phyloP scores from a whole-genome alignment of 2,329 filamentous ascomycete genomes.

The Bimuria novae-zelandiae region DNA sequence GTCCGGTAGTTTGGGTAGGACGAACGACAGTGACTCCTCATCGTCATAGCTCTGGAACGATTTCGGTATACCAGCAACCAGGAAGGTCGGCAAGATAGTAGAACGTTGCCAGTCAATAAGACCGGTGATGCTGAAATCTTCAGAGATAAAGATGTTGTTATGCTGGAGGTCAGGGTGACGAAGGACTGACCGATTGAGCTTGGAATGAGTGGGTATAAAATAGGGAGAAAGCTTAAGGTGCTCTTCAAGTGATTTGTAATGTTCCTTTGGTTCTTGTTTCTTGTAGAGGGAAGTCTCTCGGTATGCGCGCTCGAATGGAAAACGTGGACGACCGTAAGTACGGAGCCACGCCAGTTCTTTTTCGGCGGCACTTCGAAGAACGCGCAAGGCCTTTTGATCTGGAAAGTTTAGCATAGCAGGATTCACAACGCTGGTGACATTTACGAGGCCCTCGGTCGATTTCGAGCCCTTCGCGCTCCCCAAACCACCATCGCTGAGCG shows the following conservation, averaged over 20 bases:
- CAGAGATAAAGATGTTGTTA: conserved; percentile 30
- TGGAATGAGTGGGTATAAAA: conserved; percentile 24
- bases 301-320: conserved; percentile 25
- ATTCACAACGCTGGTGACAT: conserved; percentile 5
- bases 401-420: conserved; percentile 7
- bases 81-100: conserved; percentile 43
- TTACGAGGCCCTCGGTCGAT: conserved; percentile 31
- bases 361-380: conserved; percentile 25
- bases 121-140: conserved; percentile 39
- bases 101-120: conserved; percentile 50
- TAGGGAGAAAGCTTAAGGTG: conserved; percentile 24
- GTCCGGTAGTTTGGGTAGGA: conserved; percentile 22
- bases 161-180: conserved; percentile 45
- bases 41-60: conserved; percentile 49
- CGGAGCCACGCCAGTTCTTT: conserved; percentile 33
- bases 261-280: conserved; percentile 24
- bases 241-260: conserved; percentile 19
- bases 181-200: conserved; percentile 27
- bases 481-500: conserved; percentile 24
- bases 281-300: conserved; percentile 28
- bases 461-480: conserved; percentile 19
- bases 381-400: conserved; percentile 21
- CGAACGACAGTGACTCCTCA: conserved; percentile 25
- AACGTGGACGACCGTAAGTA: conserved; percentile 22
- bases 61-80: conserved; percentile 46